phyloP scores from a whole-genome alignment of 2,329 filamentous ascomycete species.

The Dothideomycetes sp. region DNA sequence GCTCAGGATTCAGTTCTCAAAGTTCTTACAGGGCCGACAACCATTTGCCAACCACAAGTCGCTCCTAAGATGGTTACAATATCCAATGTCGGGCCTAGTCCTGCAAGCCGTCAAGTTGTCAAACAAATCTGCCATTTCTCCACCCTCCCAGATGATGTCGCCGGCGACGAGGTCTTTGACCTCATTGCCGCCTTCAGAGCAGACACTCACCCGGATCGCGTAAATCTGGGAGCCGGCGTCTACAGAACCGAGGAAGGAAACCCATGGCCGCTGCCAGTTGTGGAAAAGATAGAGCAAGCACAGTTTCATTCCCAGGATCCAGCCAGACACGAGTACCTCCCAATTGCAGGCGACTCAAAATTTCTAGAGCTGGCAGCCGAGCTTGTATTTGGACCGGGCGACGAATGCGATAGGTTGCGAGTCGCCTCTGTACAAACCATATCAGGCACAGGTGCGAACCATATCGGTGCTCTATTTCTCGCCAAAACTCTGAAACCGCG shows the following conservation, averaged over 20 bases:
- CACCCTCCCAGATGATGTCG: no score
- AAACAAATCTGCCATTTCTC: no score
- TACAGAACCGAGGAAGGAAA: slow-evolving; percentile 87
- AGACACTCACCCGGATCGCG: slow-evolving; percentile 64
- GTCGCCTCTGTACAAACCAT: slow-evolving; percentile 61
- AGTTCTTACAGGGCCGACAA: no score
- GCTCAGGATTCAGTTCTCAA: no score
- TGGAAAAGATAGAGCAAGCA: slow-evolving; percentile 83
- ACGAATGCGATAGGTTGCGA: slow-evolving; percentile 8
- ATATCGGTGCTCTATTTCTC: slow-evolving; percentile 82
- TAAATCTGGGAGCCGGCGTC: slow-evolving; percentile 82
- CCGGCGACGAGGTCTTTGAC: no score
- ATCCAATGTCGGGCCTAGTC: no score
- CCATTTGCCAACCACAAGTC: no score
- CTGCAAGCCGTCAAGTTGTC: no score
- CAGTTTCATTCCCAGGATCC: slow-evolving; percentile 72
- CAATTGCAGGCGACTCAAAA: slow-evolving; percentile 69
- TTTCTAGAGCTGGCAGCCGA: slow-evolving; percentile 38
- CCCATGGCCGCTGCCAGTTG: slow-evolving; percentile 85
- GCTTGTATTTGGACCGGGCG: slow-evolving; percentile 15
- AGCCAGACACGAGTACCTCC: slow-evolving; percentile 83
- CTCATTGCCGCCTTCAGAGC: no score
- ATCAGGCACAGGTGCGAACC: slow-evolving; percentile 85
- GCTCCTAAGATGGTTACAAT: no score
- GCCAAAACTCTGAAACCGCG: slow-evolving; percentile 59